A percentile compares a stretch with the other conserved stretches of the same genome.
phyloP scores from a whole-genome alignment of 2,329 filamentous ascomycete genomes.

The Teratosphaeria nubilosa region DNA sequence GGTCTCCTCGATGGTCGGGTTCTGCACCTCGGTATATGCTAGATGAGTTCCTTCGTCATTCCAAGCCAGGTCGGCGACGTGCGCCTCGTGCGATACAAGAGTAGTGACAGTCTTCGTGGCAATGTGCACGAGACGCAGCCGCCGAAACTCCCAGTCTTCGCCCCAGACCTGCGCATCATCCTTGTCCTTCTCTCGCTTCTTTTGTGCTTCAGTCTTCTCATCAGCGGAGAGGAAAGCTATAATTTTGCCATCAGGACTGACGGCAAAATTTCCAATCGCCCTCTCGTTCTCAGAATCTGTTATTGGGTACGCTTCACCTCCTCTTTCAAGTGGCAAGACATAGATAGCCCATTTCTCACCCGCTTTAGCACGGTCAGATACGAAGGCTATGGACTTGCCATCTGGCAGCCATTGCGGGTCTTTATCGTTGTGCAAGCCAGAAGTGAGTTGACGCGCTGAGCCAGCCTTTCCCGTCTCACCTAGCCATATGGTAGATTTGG shows the following conservation, averaged over 20 bases:
- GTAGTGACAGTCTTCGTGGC: conserved; percentile 16
- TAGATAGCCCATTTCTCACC: conserved; percentile 25
- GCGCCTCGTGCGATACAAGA: conserved; percentile 9
- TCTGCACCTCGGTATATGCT: conserved; percentile 12
- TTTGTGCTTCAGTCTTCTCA: conserved; percentile 24
- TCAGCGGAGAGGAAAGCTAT: conserved; percentile 27
- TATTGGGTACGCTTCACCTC: conserved; percentile 19
- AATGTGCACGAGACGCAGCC: conserved; percentile 25
- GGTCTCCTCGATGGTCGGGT: conserved; percentile 20
- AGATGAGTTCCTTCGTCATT: conserved; percentile 17
- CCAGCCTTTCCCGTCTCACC: conserved; percentile 14
- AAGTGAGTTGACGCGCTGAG: conserved; percentile 19
- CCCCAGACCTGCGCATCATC: conserved; percentile 30
- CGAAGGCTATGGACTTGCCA: conserved; percentile 22
- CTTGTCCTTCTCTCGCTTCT: conserved; percentile 23
- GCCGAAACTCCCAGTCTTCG: conserved; percentile 25
- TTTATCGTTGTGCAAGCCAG: conserved; percentile 18
- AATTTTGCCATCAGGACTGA: conserved; percentile 25
- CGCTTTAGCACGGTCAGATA: conserved; percentile 25
- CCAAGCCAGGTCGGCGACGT: conserved; percentile 23
- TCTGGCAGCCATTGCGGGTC: conserved; percentile 19
- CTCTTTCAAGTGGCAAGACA: conserved; percentile 9
- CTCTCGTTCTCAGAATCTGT: conserved; percentile 20
- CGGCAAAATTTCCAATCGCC: conserved; percentile 18
- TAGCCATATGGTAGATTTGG: conserved; percentile 18